Base-by-base conservation (phyloP, 139 green algal species). In the Chlamydomonas sp. region DNA sequence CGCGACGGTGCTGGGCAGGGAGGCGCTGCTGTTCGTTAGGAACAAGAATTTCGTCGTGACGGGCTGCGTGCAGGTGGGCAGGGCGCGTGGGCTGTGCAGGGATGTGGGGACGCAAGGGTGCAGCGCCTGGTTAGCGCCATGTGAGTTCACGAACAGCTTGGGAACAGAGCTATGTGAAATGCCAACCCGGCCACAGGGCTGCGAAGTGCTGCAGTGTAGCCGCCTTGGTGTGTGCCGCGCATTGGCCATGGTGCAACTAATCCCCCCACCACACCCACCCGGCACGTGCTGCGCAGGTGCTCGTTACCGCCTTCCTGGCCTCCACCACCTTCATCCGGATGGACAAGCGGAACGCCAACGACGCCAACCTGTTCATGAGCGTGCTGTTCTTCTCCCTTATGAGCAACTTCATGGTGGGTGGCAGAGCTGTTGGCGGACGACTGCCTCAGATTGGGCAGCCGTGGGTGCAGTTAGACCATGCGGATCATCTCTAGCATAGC, bases 251-350 rank as follows among this genome's bases (percentile, higher is more conserved):
- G 31, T 49, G 31, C 31, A 49, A 49, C 31, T 49, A 49, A 49
- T 49, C 31, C 31, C 31, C 76, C 68, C 63, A 59, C 59, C 14
- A 81, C 63, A 17, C 49, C 17, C 15, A 15, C 14, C 63, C 5
- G 31, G 5, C 61, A 72, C 58, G 7, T 8, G 4, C 14, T 16
- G 58, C 66, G 31, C 63, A 89, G 31, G 83, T 85, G 60, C 67
- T 82, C 10, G 31, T 79, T 14, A 92, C 82, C 85, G 85, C 89
- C 4, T 93, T 83, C 71, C 66, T 59, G 58, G 31, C 90, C 31
- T 83, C 90, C 57, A 90, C 80, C 16, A 89, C 86, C 76, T 63
- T 94, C 18, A 75, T 91, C 31, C 76, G 49, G 17, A 20, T 80
- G 76, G 8, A 20, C 31, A 63, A 63, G 31, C n/a, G 63, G n/a